These are phyloP conservation scores for Domatiomyces globalis DNA, from an alignment of 2,329 filamentous ascomycete species.

Conservation along the genomic window DNA sequence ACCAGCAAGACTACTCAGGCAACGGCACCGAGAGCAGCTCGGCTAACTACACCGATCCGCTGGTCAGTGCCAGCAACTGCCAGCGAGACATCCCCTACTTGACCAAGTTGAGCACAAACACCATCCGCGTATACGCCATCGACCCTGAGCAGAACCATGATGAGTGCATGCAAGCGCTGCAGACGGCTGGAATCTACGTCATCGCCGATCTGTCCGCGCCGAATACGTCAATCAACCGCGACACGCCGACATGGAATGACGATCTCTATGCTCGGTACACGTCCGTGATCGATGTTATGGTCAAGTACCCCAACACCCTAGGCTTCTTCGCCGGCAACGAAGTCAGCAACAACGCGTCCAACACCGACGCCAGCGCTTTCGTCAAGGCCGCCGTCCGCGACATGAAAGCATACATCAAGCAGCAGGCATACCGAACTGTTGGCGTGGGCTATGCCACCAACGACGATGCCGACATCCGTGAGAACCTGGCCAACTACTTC, in stretches of 20 bases:
- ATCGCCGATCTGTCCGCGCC: slow-evolving; percentile 83
- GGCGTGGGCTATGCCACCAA: slow-evolving; percentile 94
- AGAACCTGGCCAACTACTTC: slow-evolving; percentile 78
- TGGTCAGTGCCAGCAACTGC: slow-evolving; percentile 58
- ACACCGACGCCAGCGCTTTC: slow-evolving; percentile 79
- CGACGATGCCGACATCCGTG: slow-evolving; percentile 73
- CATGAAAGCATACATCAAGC: slow-evolving; percentile 84
- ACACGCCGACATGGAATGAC: slow-evolving; percentile 63
- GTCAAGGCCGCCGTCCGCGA: slow-evolving; percentile 97
- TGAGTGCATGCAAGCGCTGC: slow-evolving; percentile 69
- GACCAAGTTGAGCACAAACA: slow-evolving; percentile 67
- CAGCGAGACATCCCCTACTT: slow-evolving; percentile 76
- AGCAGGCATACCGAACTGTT: slow-evolving; percentile 59
- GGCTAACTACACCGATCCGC: slow-evolving; percentile 62
- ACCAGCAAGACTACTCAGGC: slow-evolving; percentile 56
- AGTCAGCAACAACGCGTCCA: slow-evolving; percentile 77
- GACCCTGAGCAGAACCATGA: slow-evolving; percentile 66
- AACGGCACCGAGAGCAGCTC: slow-evolving; percentile 25
- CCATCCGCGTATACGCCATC: slow-evolving; percentile 88
- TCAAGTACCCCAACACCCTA: slow-evolving; percentile 75
- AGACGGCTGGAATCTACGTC: slow-evolving; percentile 83
- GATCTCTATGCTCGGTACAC: slow-evolving; percentile 70
- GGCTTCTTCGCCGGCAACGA: slow-evolving; percentile 99
- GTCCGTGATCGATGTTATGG: slow-evolving; percentile 64
- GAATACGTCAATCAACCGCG: slow-evolving; percentile 67